phyloP scores from a whole-genome alignment of 257 asterid species.

The Cordia subcordata region DNA sequence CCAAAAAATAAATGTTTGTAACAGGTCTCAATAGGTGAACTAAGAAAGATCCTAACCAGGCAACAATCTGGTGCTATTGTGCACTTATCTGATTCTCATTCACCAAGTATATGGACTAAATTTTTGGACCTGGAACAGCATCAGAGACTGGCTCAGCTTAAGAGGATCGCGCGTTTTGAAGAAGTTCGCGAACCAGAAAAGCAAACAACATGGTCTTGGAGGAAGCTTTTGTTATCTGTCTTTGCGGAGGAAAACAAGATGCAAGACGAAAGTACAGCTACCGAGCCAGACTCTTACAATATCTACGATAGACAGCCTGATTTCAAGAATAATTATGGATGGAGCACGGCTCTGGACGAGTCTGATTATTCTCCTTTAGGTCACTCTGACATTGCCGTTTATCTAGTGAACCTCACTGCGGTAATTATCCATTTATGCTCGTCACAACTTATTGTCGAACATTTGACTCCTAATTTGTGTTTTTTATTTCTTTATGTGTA shows the following conservation, averaged over 20 bases:
- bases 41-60: constrained; percentile 35
- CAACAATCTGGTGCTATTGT: constrained; percentile 59
- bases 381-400: constrained; percentile 48
- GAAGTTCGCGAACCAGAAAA: constrained; percentile 4
- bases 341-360: constrained; percentile 65
- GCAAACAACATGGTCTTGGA: constrained; percentile 48
- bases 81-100: constrained; percentile 23
- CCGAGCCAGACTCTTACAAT: constrained; percentile 51
- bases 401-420: constrained; percentile 73
- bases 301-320: constrained; percentile 49
- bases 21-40: constrained; percentile 53
- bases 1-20: neutral
- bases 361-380: constrained; percentile 54
- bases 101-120: constrained; percentile 49
- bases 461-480: no score
- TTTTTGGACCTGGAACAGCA: constrained; percentile 43
- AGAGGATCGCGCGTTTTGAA: constrained; percentile 29
- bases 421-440: constrained; percentile 28
- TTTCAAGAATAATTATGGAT: constrained; percentile 66
- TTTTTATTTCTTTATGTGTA: no score
- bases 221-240: constrained; percentile 41
- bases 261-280: constrained; percentile 6
- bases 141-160: constrained; percentile 40
- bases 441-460: no score
- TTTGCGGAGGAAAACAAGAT: constrained; percentile 23